Base-by-base conservation (phyloP, 495 filamentous ascomycete species). In the Evernia prunastri region DNA sequence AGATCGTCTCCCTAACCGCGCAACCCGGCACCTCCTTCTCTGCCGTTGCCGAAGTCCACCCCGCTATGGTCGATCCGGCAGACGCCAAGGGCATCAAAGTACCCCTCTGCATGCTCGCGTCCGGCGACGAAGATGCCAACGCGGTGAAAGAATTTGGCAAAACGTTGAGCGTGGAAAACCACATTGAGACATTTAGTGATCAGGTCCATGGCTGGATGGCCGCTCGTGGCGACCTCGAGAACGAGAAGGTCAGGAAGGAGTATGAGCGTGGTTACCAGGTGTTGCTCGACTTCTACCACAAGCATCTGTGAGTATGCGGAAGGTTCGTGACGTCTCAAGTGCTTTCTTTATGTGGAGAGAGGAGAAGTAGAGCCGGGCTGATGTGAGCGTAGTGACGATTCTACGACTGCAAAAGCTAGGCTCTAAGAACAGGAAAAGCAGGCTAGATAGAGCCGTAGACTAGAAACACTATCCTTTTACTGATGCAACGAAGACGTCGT, bases 151-250 rank as follows among this genome's bases (percentile, higher is more conserved):
- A 83, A 67, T 96, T 89, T 71, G 82, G 89, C 74, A 77, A 80
- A 54, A 84, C 83, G 18, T 74, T 95, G 67, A 81, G 79, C 69
- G 81, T 80, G 17, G 78, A 85, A 61, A 87, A 91, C 68, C 79
- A 89, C 69, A 85, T 96, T 25, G 88, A 94, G 83, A 92, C 81
- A 39, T 96, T 90, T 70, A 65, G 74, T 13, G 86, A 89, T 66
- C 90, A 95, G 81, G 83, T 95, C 56, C 91, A 96, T 76, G 91
- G 92, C 36, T 96, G 86, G 84, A 96, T 96, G 92, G 90, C 89
- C 25, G 92, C 92, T 36, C 73, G 77, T 31, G 79, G 77, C 27
- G 81, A 94, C 71, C 72, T 95, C 43, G 82, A 86, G 62, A 76
- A 95, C 68, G 76, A 76, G 9, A 80, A 81, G 63, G 87, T 90